Conservation (phyloP, 1,139 yeast genomes). For the Suhomyces choctaworum region DNA sequence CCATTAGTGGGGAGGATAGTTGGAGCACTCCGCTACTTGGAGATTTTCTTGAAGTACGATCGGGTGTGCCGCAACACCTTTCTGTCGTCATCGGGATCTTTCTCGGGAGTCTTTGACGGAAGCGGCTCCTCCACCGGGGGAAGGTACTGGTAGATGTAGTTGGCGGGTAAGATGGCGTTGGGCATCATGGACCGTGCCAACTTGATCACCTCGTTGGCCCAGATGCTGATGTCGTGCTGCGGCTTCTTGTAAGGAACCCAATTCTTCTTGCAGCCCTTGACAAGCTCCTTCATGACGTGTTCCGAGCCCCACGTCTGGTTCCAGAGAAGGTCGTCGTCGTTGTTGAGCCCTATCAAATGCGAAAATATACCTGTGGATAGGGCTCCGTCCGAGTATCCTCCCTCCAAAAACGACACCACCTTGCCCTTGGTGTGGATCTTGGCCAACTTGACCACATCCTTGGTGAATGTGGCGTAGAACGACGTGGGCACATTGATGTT, state of each 20-base stretch:
- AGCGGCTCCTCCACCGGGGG: conserved; percentile 14
- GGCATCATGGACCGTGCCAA: conserved; percentile 74
- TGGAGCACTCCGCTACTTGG: too few species aligned
- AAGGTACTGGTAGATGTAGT: conserved; percentile 36
- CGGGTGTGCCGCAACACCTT: conserved; percentile 40
- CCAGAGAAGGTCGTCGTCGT: conserved; percentile 55
- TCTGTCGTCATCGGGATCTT: conserved; percentile 34
- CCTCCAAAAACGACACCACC: conserved; percentile 72
- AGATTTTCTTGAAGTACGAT: conserved; percentile 36
- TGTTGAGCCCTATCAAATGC: conserved; percentile 64
- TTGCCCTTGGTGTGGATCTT: conserved; percentile 61
- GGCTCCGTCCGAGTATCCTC: conserved; percentile 88
- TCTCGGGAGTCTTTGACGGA: conserved; percentile 23
- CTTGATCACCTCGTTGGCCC: conserved; percentile 71
- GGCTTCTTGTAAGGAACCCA: conserved; percentile 63
- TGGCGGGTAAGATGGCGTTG: conserved; percentile 44
- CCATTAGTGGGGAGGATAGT: too few species aligned
- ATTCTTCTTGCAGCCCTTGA: conserved; percentile 66
- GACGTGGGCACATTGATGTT: conserved; percentile 81
- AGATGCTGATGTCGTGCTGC: conserved; percentile 46
- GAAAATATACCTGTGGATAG: conserved; percentile 78
- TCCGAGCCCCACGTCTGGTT: conserved; percentile 62
- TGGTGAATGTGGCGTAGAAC: conserved; percentile 72
- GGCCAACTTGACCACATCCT: conserved; percentile 69
- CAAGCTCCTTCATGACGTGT: conserved; percentile 64